Base-by-base conservation (phyloP, 495 filamentous ascomycete genomes). In the Astrothelium macrocarpum region DNA sequence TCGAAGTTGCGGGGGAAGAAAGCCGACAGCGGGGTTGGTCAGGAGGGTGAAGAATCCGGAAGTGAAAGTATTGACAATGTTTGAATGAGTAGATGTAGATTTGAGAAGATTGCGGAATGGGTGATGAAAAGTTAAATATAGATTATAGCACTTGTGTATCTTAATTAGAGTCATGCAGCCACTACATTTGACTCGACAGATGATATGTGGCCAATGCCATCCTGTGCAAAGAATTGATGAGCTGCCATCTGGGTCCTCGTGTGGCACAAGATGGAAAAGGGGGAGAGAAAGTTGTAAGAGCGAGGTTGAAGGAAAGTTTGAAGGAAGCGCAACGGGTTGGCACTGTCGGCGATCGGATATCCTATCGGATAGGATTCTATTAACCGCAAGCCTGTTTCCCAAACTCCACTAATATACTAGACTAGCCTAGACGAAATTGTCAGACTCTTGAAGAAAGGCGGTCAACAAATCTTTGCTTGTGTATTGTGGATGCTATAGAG, bases 101-200 rank as follows among this genome's bases (percentile, higher is more conserved):
- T 16, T 56, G 7, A 56, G 25, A 29, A 25, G 49, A 56, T 56
- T 56, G 16, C 25, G 25, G 25, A 56, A 56, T 56, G 49, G 29
- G 49, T 29, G 49, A 56, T 56, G 25, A 29, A 56, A 56, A 56
- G 49, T 56, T 29, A 25, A 28, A n/a, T 2, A 56, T 56, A 29
- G 49, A 56, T 29, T 56, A 56, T 12, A 29, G n/a, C 12, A 56
- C 23, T 29, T 56, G 49, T 56, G 49, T 26, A 56, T 29, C 25
- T 56, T 29, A 56, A 56, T 28, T 26, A 56, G 25, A 56, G 49
- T 25, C 49, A 56, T 56, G 49, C 49, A 56, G 49, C 49, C 49
- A 16, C 49, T 56, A 29, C 25, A 29, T 56, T 56, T 56, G 49
- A 28, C 49, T 56, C 18, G 43, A 11, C 43, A 49, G 43, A 11